Evolutionary conservation across 768 basidiomycete genomes (phyloP).

Genomic region (Lactarius pseudohatsudake): DNA sequence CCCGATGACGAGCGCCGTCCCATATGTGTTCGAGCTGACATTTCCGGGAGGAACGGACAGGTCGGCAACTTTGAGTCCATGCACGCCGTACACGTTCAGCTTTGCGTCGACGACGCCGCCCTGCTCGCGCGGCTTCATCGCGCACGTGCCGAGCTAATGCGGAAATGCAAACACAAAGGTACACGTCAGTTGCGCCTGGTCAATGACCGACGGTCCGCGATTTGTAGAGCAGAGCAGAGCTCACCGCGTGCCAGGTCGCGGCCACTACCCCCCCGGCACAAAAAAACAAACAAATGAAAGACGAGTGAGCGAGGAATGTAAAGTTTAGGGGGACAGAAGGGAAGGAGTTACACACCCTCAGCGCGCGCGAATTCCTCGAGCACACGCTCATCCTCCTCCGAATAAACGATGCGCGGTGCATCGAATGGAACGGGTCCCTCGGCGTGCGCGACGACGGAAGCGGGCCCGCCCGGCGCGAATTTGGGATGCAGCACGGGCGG

Average conservation of each 20-base stretch:
- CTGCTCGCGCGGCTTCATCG: slow-evolving; percentile 58
- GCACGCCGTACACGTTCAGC: slow-evolving; percentile 60
- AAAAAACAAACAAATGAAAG: background rate
- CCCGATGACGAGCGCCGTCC: slow-evolving; percentile 45
- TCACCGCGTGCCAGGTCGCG: slow-evolving; percentile 39
- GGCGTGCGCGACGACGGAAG: slow-evolving; percentile 23
- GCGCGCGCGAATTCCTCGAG: slow-evolving; percentile 34
- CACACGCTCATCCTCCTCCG: slow-evolving; percentile 32
- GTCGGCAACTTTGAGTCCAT: slow-evolving; percentile 55
- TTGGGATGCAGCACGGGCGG: slow-evolving; percentile 32
- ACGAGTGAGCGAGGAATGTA: background rate
- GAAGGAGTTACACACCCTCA: background rate
- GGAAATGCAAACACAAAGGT: too few species aligned
- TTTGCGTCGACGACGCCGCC: slow-evolving; percentile 62
- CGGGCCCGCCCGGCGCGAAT: slow-evolving; percentile 36
- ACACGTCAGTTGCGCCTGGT: background rate
- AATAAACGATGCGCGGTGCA: slow-evolving; percentile 32
- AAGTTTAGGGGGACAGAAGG: background rate
- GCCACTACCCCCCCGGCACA: background rate
- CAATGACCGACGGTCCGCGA: background rate
- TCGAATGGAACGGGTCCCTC: slow-evolving; percentile 31
- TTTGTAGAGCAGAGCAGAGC: background rate
- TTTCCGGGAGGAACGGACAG: slow-evolving; percentile 43
- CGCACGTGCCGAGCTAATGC: slow-evolving; percentile 54
- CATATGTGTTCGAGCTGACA: slow-evolving; percentile 44